Percentiles rank a stretch among this genome's conserved stretches.
These are phyloP conservation scores for Iberis pinnata DNA, from an alignment of 345 rosid genomes.

Conservation along the genomic window DNA sequence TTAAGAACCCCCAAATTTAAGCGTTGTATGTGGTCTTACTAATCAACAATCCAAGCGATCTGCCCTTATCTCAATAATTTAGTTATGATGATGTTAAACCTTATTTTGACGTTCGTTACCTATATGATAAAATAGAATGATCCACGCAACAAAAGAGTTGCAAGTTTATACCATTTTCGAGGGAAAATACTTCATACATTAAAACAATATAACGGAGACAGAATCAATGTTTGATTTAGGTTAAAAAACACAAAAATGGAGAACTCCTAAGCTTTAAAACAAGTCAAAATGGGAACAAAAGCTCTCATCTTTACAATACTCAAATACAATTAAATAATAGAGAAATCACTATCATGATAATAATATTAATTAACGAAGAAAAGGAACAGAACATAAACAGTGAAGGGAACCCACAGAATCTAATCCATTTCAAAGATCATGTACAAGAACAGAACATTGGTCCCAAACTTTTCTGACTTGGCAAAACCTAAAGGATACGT, in stretches of 20 bases:
- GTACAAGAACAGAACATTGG: constrained; percentile 24
- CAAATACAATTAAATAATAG: constrained; percentile 25
- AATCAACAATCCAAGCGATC: too few relatives aligned
- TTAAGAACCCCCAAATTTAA: too few relatives aligned
- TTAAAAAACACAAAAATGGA: background rate
- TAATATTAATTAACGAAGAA: constrained; percentile 9
- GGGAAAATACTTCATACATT: too few relatives aligned
- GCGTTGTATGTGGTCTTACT: too few relatives aligned
- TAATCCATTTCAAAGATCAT: constrained; percentile 23
- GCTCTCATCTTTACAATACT: constrained; percentile 29
- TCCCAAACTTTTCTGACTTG: constrained; percentile 15
- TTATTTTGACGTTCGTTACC: too few relatives aligned
- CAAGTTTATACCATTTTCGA: too few relatives aligned
- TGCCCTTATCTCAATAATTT: too few relatives aligned
- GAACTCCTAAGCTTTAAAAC: background rate
- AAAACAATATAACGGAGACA: too few relatives aligned
- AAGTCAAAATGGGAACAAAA: constrained; percentile 27
- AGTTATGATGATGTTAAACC: too few relatives aligned
- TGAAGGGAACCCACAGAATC: constrained; percentile 19
- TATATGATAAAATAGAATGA: too few relatives aligned
- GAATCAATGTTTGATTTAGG: background rate
- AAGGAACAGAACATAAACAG: too few relatives aligned
- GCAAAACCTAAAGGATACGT: constrained; percentile 20
- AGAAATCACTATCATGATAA: constrained; percentile 7
- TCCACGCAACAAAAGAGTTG: too few relatives aligned